phyloP scores from a whole-genome alignment of 306 rosid genomes.

The Sicyos edulis region DNA sequence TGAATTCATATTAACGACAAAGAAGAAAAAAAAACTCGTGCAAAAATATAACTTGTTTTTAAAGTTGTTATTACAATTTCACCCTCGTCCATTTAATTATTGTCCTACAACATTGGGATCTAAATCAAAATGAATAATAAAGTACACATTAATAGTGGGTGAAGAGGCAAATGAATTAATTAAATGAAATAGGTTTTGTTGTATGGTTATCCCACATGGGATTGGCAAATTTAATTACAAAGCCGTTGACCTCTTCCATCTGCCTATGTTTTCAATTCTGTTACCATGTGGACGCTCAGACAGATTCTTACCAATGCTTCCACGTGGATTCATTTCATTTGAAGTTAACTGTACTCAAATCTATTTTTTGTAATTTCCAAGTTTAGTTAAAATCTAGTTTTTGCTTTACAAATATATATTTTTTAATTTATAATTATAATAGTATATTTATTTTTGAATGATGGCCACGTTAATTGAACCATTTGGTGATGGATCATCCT shows the following conservation, averaged over 20 bases:
- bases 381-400: slow-evolving; percentile 7
- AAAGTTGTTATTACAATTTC: not conserved
- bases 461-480: slow-evolving; percentile 18
- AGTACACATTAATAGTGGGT: not conserved
- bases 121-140: not conserved
- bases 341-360: not conserved
- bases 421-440: too few species aligned
- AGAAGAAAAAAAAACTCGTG: not conserved
- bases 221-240: slow-evolving; percentile 2
- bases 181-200: slow-evolving; percentile 1
- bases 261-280: slow-evolving; percentile 6
- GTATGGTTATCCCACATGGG: slow-evolving; percentile 14
- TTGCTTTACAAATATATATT: too few species aligned
- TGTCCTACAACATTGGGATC: slow-evolving; percentile 12
- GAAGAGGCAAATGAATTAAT: slow-evolving; percentile 9
- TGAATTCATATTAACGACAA: not conserved
- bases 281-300: slow-evolving; percentile 14
- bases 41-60: not conserved
- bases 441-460: too few species aligned
- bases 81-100: not conserved
- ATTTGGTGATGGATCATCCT: not conserved
- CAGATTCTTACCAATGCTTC: not conserved
- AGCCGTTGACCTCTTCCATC: slow-evolving; percentile 21
- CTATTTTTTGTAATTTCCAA: not conserved
- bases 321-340: slow-evolving; percentile 10